Evolutionary conservation across 441 rosid species (phyloP).

Genomic region (Erodium texanum): DNA sequence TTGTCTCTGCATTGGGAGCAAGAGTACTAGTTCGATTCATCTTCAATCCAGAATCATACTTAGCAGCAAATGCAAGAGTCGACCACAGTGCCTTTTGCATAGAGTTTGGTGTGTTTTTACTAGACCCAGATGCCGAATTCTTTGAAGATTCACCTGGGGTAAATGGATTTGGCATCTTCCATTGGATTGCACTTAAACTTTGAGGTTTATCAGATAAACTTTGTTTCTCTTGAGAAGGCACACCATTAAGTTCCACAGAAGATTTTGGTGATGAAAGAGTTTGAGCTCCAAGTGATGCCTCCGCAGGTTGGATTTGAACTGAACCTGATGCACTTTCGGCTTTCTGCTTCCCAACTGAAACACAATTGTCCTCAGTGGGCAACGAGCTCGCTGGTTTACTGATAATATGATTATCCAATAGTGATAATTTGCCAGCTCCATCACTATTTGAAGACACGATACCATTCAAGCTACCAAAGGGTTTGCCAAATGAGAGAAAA

Average conservation of each 20-base stretch:
- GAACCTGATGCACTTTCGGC: slow-evolving; percentile 9
- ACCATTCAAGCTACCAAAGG: slow-evolving; percentile 16
- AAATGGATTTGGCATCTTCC: slow-evolving; percentile 15
- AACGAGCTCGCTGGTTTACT: slow-evolving; percentile 16
- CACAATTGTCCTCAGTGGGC: not conserved
- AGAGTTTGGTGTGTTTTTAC: slow-evolving; percentile 30
- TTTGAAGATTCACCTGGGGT: slow-evolving; percentile 28
- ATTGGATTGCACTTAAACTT: slow-evolving; percentile 15
- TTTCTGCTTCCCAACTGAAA: slow-evolving; percentile 13
- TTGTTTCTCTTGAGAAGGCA: slow-evolving; percentile 23
- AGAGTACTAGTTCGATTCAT: slow-evolving; percentile 20
- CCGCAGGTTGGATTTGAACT: slow-evolving; percentile 16
- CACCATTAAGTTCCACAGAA: slow-evolving; percentile 14
- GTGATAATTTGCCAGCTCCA: slow-evolving; percentile 15
- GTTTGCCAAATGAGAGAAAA: slow-evolving; percentile 64
- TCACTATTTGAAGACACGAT: slow-evolving; percentile 13
- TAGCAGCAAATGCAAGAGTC: slow-evolving; percentile 52
- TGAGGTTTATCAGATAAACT: slow-evolving; percentile 15
- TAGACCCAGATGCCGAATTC: slow-evolving; percentile 17
- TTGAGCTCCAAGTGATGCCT: slow-evolving; percentile 11
- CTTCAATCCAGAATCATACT: slow-evolving; percentile 41
- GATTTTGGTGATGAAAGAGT: slow-evolving; percentile 13
- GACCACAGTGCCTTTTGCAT: slow-evolving; percentile 43
- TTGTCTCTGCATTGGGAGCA: slow-evolving; percentile 15
- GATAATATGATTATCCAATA: slow-evolving; percentile 11